Evolutionary conservation across 2,329 filamentous ascomycete genomes (phyloP), one percentile per base, ranked within the genome.

Genomic region (Talaromyces sp.): DNA sequence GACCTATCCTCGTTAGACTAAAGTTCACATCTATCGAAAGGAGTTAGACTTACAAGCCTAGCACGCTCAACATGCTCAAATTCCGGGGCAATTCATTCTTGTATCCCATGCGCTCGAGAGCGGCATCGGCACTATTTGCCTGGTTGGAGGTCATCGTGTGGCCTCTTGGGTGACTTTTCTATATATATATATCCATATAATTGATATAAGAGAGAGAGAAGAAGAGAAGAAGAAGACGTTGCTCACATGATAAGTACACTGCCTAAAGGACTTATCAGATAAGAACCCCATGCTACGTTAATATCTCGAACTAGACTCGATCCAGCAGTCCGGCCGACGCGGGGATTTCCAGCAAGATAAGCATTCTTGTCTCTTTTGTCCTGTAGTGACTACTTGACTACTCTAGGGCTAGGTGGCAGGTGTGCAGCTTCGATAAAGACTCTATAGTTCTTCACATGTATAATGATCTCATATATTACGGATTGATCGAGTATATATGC

Each of bases 21-120:
- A 13, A 3, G 2, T 48, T n/a, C 6, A 22, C 11, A 28, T 11
- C 25, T 10, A 28, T 22, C 15, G 36, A 2, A n/a, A 39, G 11
- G 7, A 2, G 9, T 6, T 22, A 43, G 15, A 71, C 77, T 61
- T 69, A 80, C 73, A 86, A 66, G 53, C 87, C 87, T 45, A 89
- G 75, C 28, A 89, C 83, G 66, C 83, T 86, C 66, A 89, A 71
- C 85, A 89, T 89, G 68, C 82, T 84, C 62, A 89, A 70, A 63
- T 83, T 85, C 60, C 86, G 79, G 15, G 86, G 85, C 43, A 89
- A 69, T 68, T 89, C 86, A 55, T 80, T 78, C 72, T 82, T 82
- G 77, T 89, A 89, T 54, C 86, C 86, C 84, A 89, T 84, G 63
- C 79, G 80, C 60, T 81, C 84, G 66, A 87, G 77, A 54, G 82